Evolutionary conservation across 495 filamentous ascomycete species (phyloP), one percentile per base, ranked within the genome.

Genomic region (Aspergillus sclerotioniger): DNA sequence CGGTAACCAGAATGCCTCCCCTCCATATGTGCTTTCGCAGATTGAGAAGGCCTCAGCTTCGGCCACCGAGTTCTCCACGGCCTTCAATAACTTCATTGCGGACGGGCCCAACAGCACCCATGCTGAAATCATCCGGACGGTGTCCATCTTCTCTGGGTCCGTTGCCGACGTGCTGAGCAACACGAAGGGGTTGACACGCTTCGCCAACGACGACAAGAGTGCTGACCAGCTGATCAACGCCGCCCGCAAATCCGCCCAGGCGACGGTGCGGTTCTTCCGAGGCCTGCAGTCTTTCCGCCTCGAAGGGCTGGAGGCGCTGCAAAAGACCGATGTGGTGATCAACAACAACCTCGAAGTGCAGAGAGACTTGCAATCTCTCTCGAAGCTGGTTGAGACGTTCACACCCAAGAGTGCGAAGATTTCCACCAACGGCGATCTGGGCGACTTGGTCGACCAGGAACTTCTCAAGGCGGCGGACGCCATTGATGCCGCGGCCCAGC

Each of bases 11-110:
- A 98, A 92, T 64, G 94, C 94, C 3, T 95, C 92, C 25, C 90
- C 94, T n/a, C 84, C 92, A 2, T 97, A 96, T 67, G 91, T 98
- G 19, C 80, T 97, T 17, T 97, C 93, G 2, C 94, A 97, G 71
- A 90, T 96, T 50, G 94, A 98, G 70, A 98, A 97, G 75, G 94
- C 94, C 0, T 90, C 90, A n/a, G 83, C 90, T 13, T 96, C 85
- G 55, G 91, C 93, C 4, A 98, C 90, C 53, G 94, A 98, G 65
- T 98, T 98, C 69, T 92, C 93, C 0, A 97, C 93, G 3, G 86
- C 94, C 0, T 98, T 97, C 82, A 98, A 96, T 77, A 92, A 93
- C 69, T 97, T 91, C 73, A 95, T 98, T 60, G 92, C 92, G 15
- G 94, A 98, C 72, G 94, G 94, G 0, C 94, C 94, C 4, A 96